A percentile compares a stretch with the other conserved stretches of the same genome.
phyloP scores from a whole-genome alignment of 2,329 filamentous ascomycete species.

The Xylaria sp. region DNA sequence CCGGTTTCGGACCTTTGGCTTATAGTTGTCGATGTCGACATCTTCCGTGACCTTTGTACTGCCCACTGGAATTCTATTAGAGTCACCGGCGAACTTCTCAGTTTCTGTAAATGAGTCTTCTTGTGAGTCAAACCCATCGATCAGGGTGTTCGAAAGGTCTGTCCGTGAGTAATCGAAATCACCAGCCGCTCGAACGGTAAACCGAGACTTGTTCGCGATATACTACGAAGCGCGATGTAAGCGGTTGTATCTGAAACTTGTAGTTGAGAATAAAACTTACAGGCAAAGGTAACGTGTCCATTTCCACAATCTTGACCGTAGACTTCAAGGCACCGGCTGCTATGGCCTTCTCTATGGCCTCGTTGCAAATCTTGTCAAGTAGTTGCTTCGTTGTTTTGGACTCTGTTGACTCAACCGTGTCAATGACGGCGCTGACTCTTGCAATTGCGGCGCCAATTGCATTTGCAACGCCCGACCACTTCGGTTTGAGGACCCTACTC shows the following conservation, averaged over 20 bases:
- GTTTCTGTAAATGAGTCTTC: conserved; percentile 39
- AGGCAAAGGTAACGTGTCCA: conserved; percentile 64
- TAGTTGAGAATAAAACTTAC: conserved; percentile 43
- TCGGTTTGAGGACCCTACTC: conserved; percentile 64
- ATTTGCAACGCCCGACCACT: conserved; percentile 69
- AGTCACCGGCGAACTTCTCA: conserved; percentile 33
- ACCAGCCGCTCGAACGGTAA: conserved; percentile 68
- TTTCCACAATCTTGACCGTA: conserved; percentile 60
- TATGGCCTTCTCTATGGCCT: conserved; percentile 57
- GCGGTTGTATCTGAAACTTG: not conserved
- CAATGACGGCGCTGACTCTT: conserved; percentile 64
- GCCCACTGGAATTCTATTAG: conserved; percentile 25
- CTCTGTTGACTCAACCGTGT: conserved; percentile 61
- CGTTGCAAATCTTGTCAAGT: conserved; percentile 51
- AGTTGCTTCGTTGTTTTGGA: conserved; percentile 51
- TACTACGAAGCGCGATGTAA: conserved; percentile 50
- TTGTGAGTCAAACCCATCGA: conserved; percentile 27
- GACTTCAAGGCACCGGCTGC: conserved; percentile 56
- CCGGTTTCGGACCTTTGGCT: conserved; percentile 60
- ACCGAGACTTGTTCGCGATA: conserved; percentile 62
- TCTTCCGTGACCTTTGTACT: conserved; percentile 37
- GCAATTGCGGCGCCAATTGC: conserved; percentile 72
- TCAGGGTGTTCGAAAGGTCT: conserved; percentile 37
- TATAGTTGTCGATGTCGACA: conserved; percentile 53
- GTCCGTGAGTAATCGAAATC: conserved; percentile 61